Base-by-base conservation (phyloP, 495 filamentous ascomycete genomes). In the Ramalina intermedia region DNA sequence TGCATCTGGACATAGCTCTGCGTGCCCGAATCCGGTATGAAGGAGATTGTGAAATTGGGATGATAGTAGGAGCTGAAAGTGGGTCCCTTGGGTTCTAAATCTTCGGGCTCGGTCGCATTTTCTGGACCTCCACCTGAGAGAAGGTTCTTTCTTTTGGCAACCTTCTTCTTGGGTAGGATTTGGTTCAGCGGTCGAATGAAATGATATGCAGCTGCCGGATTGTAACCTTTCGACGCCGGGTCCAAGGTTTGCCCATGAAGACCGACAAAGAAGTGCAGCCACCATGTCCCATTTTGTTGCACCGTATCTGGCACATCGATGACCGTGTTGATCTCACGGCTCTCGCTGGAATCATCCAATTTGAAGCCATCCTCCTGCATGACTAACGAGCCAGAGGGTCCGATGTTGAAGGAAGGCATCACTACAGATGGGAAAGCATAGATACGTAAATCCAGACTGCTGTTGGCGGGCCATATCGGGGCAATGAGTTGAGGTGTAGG, bases 281-380 rank as follows among this genome's bases (percentile, higher is more conserved):
- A 98, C 12, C 96, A 70, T 1, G 91, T 95, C 33, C 86, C 89
- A 61, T 96, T 96, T 48, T 87, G 75, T 64, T 96, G 87, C 2
- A 93, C 89, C 24, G 76, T 66, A 52, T 73, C 73, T 3, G 91
- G 90, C 8, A 96, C 76, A 26, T 71, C 63, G 58, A 96, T 85
- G 37, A 69, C 76, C n/a, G 83, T 84, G 42, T 87, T 79, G 37
- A 86, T 76, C 46, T 80, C 74, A 21, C 93, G 76, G 51, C 71
- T 81, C 52, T 98, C 91, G 38, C 74, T 79, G 57, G 73, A 89
- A 60, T 91, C 80, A 8, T 85, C 85, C 24, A 94, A 61, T n/a
- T 69, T 76, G 63, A 95, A 94, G 43, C 73, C 69, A 60, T 79
- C 82, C 73, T 96, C 91, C 45, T 84, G 66, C 43, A 93, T 62